Conservation (phyloP, 2,329 filamentous ascomycete species). For the Diaporthe sp. region DNA sequence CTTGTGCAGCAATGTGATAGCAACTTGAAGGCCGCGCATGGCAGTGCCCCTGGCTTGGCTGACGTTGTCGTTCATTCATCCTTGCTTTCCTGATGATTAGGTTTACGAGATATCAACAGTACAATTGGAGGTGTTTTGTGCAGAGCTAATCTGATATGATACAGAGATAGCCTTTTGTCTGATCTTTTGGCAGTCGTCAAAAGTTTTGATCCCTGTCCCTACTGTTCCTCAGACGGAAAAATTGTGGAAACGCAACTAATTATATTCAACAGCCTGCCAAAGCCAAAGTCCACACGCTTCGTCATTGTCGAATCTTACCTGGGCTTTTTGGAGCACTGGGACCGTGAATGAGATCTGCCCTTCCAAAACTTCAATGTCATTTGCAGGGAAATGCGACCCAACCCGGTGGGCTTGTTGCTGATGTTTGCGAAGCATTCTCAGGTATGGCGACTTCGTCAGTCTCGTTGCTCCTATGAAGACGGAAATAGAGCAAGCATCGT, state of each 20-base stretch:
- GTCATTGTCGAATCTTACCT: neutral
- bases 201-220: neutral
- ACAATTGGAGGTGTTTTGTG: neutral
- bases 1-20: neutral
- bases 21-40: neutral
- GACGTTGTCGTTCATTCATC: neutral
- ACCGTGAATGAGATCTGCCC: neutral
- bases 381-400: neutral
- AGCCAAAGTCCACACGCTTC: neutral
- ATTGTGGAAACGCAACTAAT: neutral
- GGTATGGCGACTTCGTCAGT: neutral
- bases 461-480: too few relatives aligned
- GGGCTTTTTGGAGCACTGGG: too few relatives aligned
- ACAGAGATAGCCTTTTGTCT: rapidly evolving
- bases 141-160: too few relatives aligned
- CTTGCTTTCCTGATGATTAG: neutral
- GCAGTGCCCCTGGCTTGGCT: neutral
- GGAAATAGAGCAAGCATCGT: neutral
- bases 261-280: neutral
- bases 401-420: neutral
- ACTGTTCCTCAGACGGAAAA: neutral
- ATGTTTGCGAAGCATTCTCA: neutral
- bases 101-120: too few relatives aligned
- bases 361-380: neutral
- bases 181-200: rapidly evolving